Evolutionary conservation across 1,284 basidiomycete species (phyloP), one percentile per base, ranked within the genome.

Genomic region (Austroboletus novae-zelandiae): DNA sequence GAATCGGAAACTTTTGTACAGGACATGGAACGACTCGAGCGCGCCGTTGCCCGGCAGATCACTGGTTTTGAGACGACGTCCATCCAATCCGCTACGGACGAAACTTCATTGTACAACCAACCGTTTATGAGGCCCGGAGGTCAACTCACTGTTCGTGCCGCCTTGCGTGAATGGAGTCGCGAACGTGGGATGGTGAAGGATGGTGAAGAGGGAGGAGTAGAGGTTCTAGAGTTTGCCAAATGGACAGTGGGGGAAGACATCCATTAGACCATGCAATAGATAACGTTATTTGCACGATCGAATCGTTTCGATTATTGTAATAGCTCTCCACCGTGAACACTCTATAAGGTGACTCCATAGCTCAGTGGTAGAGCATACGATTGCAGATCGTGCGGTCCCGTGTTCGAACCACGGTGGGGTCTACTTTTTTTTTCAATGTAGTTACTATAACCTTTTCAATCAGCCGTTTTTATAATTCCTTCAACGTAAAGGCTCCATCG

Each of bases 21-120:
- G 13, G 81, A 87, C 42, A 69, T 91, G 18, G 75, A 78, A 25
- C 76, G 78, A n/a, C 71, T 97, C 4, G 84, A 89, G 55, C 83
- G 91, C 18, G 83, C 86, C 6, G 60, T 97, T 9, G 90, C 89
- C 2, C 79, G 92, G 45, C 95, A 97, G 69, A 86, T 92, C 32
- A 86, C 87, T 10, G 94, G 94, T 2, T 89, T 95, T 68, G 82
- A 89, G 25, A 92, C 92, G 0, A 71, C 70, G n/a, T 76, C 74
- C 1, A 75, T 97, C 40, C 70, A 61, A 13, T 59, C 71, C 3
- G 51, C 71, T 5, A 67, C 68, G 14, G 79, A 82, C 35, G 81
- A 86, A 34, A 80, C 76, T 5, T 82, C 81, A 15, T 70, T 98
- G 48, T 89, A 93, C 61, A 76, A 84, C 23, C 94, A 97, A 64